Conservation (phyloP, 1,284 basidiomycete genomes). For the Coriolopsis trogii region DNA sequence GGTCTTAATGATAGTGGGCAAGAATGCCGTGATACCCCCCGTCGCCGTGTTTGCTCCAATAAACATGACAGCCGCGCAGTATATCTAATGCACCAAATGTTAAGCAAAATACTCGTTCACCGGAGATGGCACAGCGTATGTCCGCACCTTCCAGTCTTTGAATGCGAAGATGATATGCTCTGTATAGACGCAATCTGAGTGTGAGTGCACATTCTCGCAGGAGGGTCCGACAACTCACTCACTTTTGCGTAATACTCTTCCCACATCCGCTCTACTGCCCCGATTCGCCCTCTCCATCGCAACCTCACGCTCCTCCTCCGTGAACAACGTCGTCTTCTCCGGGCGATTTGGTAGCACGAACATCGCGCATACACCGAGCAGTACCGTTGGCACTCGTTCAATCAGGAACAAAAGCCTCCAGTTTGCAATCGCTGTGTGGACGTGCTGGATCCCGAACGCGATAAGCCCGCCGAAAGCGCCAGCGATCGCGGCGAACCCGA, state of each 20-base stretch:
- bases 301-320: constrained; percentile 71
- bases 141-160: constrained; percentile 66
- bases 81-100: constrained; percentile 53
- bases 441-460: constrained; percentile 71
- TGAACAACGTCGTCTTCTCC: constrained; percentile 73
- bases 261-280: constrained; percentile 65
- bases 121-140: not conserved
- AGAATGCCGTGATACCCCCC: constrained; percentile 80
- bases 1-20: constrained; percentile 82
- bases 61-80: constrained; percentile 64
- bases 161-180: constrained; percentile 68
- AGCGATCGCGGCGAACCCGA: constrained; percentile 78
- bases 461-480: constrained; percentile 79
- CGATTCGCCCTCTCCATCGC: constrained; percentile 78
- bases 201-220: not conserved
- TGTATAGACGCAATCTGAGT: too few relatives aligned
- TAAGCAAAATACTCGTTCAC: not conserved
- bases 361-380: constrained; percentile 70
- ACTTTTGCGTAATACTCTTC: constrained; percentile 66
- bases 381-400: constrained; percentile 71
- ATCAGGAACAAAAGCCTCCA: constrained; percentile 82
- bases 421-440: constrained; percentile 49
- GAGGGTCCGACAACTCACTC: constrained; percentile 45
- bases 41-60: constrained; percentile 81
- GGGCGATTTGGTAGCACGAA: constrained; percentile 78